Base-by-base conservation (phyloP, 495 filamentous ascomycete genomes). In the Trichoderma orchidacearum region DNA sequence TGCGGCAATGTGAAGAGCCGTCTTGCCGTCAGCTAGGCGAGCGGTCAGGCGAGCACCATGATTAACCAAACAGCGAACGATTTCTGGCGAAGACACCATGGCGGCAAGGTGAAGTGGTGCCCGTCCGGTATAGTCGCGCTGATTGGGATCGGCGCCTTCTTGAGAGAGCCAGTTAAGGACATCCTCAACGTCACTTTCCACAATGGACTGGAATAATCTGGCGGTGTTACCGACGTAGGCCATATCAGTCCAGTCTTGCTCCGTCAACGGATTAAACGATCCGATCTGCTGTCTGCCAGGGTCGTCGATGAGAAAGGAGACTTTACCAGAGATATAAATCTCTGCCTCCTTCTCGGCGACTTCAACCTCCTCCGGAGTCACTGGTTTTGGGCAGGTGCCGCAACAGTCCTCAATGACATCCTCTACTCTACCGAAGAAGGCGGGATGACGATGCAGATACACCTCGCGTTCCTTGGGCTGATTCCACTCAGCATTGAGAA, bases 401-500 rank as follows among this genome's bases (percentile, higher is more conserved):
- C 88, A 94, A 64, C 88, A 94, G 66, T 92, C 88, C 12, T 78
- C 70, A 38, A 89, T 76, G 27, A 92, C 79, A 70, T 90, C 79
- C 18, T 78, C 71, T 2, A 79, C 75, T 25, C 76, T 74, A 5
- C 86, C 86, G 57, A 89, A 85, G 58, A 80, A 89, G 35, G 82
- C 85, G 12, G 88, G 88, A 62, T 93, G 88, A 2, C 88, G 79
- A 67, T 93, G 88, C 4, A 93, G 74, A 58, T 85, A 80, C 3
- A 89, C 83, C 35, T 80, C 71, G 17, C 88, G 76, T 29, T 87
- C 80, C 17, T 87, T 80, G 0, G 74, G 74, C 59, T 83, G 79
- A 60, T 91, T 93, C 87, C 87, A 93, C 63, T 93, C 85, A 0
- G 87, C 86, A 60, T 93, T 93, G 9, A 93, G 77, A n/a, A 92